Conservation (phyloP, 176 grass and related monocot genomes). For the Bromus sterilis region DNA sequence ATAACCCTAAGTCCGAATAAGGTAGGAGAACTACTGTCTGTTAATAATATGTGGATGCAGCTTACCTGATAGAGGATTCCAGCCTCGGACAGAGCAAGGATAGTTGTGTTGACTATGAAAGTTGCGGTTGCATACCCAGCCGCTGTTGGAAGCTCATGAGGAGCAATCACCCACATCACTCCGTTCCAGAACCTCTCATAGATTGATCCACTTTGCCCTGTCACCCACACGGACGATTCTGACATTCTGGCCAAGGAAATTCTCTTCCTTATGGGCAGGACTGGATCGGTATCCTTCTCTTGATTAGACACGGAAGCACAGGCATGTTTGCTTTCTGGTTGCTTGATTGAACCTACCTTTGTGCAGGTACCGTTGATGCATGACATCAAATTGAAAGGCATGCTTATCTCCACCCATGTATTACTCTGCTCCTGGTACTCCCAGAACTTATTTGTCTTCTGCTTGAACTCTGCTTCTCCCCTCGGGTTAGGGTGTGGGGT, state of each 20-base stretch:
- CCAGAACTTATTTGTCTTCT: slow-evolving; percentile 85
- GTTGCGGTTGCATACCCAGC: slow-evolving; percentile 58
- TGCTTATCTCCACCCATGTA: slow-evolving; percentile 85
- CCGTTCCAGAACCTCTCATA: slow-evolving; percentile 99
- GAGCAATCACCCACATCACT: slow-evolving; percentile 88
- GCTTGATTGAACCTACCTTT: slow-evolving; percentile 70
- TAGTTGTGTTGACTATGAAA: slow-evolving; percentile 92
- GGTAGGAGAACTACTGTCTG: neutral
- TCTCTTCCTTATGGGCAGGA: slow-evolving; percentile 52
- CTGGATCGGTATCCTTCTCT: slow-evolving; percentile 30
- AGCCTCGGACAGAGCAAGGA: slow-evolving; percentile 85
- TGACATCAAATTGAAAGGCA: slow-evolving; percentile 81
- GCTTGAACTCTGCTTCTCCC: slow-evolving; percentile 62
- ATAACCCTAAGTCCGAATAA: slow-evolving; percentile 11
- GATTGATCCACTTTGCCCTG: slow-evolving; percentile 88
- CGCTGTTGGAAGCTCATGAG: slow-evolving; percentile 72
- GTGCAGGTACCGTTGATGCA: slow-evolving; percentile 83
- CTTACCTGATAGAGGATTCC: slow-evolving; percentile 86
- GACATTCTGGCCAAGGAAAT: slow-evolving; percentile 94
- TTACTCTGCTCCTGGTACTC: slow-evolving; percentile 81
- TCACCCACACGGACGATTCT: slow-evolving; percentile 93
- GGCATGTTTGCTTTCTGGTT: slow-evolving; percentile 8
- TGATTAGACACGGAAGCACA: slow-evolving; percentile 14
- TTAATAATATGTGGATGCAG: slow-evolving; percentile 7
- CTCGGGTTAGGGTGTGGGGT: slow-evolving; percentile 20